Conservation (phyloP, 2,329 filamentous ascomycete genomes). For the Huntiella decipiens region DNA sequence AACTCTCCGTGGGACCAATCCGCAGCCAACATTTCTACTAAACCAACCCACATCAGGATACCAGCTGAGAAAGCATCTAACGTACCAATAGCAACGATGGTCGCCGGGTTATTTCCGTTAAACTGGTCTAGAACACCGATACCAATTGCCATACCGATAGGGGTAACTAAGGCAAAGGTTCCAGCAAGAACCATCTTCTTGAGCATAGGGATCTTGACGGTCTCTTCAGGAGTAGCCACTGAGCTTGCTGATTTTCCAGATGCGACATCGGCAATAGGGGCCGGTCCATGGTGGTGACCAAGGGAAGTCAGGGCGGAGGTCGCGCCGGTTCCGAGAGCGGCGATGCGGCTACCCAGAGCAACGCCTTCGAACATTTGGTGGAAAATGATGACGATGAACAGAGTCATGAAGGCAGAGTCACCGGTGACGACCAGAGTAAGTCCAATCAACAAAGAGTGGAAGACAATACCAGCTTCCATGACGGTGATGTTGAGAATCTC, state of each 20-base stretch:
- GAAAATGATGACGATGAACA: constrained; percentile 53
- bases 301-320: constrained; percentile 12
- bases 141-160: constrained; percentile 64
- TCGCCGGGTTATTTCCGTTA: constrained; percentile 53
- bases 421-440: constrained; percentile 42
- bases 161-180: constrained; percentile 52
- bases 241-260: not conserved
- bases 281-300: constrained; percentile 13
- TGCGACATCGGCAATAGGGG: not conserved
- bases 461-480: constrained; percentile 55
- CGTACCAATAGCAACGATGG: constrained; percentile 52
- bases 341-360: constrained; percentile 47
- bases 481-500: constrained; percentile 45
- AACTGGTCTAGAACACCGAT: constrained; percentile 51
- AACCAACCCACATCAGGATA: constrained; percentile 59
- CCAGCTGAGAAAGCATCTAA: constrained; percentile 56
- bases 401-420: constrained; percentile 34
- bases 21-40: constrained; percentile 62
- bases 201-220: not conserved
- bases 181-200: constrained; percentile 42
- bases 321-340: constrained; percentile 27
- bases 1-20: constrained; percentile 52
- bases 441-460: constrained; percentile 50
- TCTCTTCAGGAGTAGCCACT: not conserved
- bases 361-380: constrained; percentile 66